A percentile compares a stretch with the other conserved stretches of the same genome.
Conservation (phyloP, 345 rosid genomes). For the Kandelia obovata region DNA sequence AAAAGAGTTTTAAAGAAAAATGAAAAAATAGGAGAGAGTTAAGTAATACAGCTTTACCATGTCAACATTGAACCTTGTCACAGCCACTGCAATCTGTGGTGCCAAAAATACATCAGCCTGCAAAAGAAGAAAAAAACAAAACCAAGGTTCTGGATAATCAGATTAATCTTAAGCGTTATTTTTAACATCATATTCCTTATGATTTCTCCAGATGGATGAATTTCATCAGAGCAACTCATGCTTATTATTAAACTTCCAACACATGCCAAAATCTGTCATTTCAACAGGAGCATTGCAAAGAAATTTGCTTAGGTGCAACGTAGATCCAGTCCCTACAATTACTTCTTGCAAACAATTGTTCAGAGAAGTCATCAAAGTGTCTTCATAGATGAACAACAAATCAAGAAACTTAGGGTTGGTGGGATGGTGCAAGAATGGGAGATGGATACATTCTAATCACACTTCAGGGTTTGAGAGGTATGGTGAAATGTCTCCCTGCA, state of each 20-base stretch:
- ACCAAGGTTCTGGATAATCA: not conserved
- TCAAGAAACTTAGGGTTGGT: not conserved
- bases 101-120: constrained; percentile 64
- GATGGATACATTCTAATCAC: not conserved
- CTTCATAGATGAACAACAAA: not conserved
- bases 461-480: not conserved
- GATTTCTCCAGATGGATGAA: no score
- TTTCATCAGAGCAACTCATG: no score
- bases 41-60: constrained; percentile 32
- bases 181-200: no score
- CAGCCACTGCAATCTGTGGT: constrained; percentile 45
- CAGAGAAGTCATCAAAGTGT: not conserved
- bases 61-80: constrained; percentile 34
- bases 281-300: no score
- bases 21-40: not conserved
- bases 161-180: not conserved
- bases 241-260: no score
- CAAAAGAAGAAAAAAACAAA: constrained; percentile 1
- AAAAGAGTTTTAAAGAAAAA: not conserved
- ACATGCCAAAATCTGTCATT: no score
- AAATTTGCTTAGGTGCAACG: no score
- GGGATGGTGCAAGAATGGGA: not conserved
- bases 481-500: no score
- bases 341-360: not conserved
- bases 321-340: no score